Evolutionary conservation across 306 rosid species (phyloP).

Genomic region (Luffa aegyptiaca): DNA sequence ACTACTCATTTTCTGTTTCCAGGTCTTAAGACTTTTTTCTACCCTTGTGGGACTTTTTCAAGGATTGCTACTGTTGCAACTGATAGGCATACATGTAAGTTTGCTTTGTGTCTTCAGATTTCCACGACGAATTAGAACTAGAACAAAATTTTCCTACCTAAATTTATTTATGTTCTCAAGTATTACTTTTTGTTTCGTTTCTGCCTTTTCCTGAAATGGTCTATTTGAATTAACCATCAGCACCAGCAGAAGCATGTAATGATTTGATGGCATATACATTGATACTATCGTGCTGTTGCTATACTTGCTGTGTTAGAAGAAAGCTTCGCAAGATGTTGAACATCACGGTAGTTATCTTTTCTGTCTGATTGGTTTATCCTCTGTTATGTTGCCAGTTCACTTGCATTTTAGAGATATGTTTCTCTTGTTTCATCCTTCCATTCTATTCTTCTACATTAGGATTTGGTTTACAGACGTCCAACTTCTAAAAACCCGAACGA

Average conservation of each 20-base stretch:
- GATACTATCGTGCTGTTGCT: slow-evolving; percentile 87
- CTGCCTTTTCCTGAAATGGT: background rate
- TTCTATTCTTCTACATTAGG: background rate
- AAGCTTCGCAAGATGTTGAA: slow-evolving; percentile 81
- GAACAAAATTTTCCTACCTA: background rate
- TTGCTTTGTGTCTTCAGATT: background rate
- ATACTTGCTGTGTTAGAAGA: slow-evolving; percentile 86
- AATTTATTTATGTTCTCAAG: background rate
- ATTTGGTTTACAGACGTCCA: background rate
- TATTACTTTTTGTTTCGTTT: background rate
- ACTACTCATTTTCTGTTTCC: slow-evolving; percentile 10
- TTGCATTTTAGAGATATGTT: background rate
- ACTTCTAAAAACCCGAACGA: background rate
- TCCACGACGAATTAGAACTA: background rate
- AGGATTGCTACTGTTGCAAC: slow-evolving; percentile 81
- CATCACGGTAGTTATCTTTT: slow-evolving; percentile 58
- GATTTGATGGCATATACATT: slow-evolving; percentile 94
- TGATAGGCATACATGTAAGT: slow-evolving; percentile 85
- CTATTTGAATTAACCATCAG: slow-evolving; percentile 28
- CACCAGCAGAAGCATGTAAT: slow-evolving; percentile 79
- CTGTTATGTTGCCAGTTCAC: background rate
- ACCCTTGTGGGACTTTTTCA: slow-evolving; percentile 90
- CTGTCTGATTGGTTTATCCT: background rate
- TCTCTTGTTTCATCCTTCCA: background rate
- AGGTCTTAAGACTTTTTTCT: slow-evolving; percentile 87